Conservation (phyloP, 73 alveolate species). For the Paramecium caudatum region DNA sequence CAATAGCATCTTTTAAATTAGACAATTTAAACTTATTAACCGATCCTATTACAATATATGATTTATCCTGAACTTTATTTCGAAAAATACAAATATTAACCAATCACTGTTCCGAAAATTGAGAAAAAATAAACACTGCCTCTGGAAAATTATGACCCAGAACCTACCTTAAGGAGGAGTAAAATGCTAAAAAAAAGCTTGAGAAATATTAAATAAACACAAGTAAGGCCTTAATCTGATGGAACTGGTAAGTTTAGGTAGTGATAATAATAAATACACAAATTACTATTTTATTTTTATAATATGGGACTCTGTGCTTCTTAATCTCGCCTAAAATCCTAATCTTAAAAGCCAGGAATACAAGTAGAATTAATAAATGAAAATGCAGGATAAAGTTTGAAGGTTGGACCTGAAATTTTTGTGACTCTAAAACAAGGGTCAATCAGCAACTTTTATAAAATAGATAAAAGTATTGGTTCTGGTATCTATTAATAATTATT, state of each 20-base stretch:
- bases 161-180: constrained; percentile 26
- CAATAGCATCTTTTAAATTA: neutral
- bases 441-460: constrained; percentile 24
- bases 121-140: neutral
- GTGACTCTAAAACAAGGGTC: constrained; percentile 40
- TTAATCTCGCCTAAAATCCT: no score
- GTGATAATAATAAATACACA: no score
- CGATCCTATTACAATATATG: constrained; percentile 1
- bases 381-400: neutral
- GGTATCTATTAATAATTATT: constrained; percentile 62
- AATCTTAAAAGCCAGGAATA: no score
- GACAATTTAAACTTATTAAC: neutral
- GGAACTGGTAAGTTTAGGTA: constrained; percentile 44
- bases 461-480: neutral
- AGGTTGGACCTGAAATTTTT: constrained; percentile 42
- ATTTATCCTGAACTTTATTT: constrained; percentile 30
- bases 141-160: neutral
- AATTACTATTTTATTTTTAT: no score
- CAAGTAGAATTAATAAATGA: no score
- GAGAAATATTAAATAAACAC: constrained; percentile 40
- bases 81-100: constrained; percentile 28
- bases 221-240: constrained; percentile 48
- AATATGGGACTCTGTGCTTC: no score
- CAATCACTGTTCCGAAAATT: neutral
- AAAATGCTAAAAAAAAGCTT: constrained; percentile 3